These are phyloP conservation scores for Nannochloris sp. DNA, from an alignment of 139 green algal species.

Conservation along the genomic window DNA sequence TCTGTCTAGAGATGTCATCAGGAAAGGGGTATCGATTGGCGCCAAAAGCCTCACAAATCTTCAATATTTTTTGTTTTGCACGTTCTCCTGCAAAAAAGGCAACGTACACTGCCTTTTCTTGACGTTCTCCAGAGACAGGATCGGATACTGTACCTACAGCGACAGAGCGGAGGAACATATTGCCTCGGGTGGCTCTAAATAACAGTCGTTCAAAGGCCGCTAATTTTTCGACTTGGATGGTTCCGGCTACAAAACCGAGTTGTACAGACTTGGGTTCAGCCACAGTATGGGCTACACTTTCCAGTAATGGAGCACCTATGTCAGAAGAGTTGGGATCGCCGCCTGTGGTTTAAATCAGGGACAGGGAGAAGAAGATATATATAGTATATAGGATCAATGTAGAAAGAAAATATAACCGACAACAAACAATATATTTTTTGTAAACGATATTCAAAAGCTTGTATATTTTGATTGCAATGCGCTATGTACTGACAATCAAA, in stretches of 20 bases:
- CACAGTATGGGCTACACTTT: slow-evolving; percentile 2
- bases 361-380: too few relatives aligned
- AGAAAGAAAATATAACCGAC: too few relatives aligned
- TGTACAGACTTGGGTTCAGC: slow-evolving; percentile 56
- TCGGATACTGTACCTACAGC: slow-evolving; percentile 56
- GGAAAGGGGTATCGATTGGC: slow-evolving; percentile 97
- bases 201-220: slow-evolving; percentile 89
- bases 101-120: slow-evolving; percentile 93
- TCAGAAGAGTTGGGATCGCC: slow-evolving; percentile 12
- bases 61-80: slow-evolving; percentile 84
- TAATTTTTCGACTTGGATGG: slow-evolving; percentile 78
- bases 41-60: slow-evolving; percentile 86
- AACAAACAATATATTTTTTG: too few relatives aligned
- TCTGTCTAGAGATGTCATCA: slow-evolving; percentile 79
- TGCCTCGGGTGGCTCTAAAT: slow-evolving; percentile 96
- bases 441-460: too few relatives aligned
- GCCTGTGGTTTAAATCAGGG: too few relatives aligned
- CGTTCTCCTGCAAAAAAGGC: slow-evolving; percentile 97
- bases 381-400: too few relatives aligned
- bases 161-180: slow-evolving; percentile 81
- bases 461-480: too few relatives aligned
- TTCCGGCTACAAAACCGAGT: slow-evolving; percentile 88
- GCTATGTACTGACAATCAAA: too few relatives aligned
- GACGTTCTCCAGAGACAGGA: slow-evolving; percentile 68
- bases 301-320: slow-evolving; percentile 51